Evolutionary conservation across 2,329 filamentous ascomycete species (phyloP).

Genomic region (Paracamarosporium sp.): DNA sequence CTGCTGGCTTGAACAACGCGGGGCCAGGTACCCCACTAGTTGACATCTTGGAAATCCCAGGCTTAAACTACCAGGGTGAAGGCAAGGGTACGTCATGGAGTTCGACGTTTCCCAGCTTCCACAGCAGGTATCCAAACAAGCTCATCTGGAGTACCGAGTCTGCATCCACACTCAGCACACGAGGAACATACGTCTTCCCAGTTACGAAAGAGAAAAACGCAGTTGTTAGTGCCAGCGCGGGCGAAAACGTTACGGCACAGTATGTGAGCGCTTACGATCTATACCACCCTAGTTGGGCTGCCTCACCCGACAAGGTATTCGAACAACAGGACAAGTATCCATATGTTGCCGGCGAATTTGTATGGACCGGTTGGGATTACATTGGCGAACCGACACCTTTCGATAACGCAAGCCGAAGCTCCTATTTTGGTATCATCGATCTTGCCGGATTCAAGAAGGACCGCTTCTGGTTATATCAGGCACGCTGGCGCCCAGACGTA

Average conservation of each 20-base stretch:
- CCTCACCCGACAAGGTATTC: conserved; percentile 63
- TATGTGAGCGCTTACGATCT: conserved; percentile 61
- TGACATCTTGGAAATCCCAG: conserved; percentile 55
- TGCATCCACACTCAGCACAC: conserved; percentile 55
- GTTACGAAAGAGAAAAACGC: conserved; percentile 51
- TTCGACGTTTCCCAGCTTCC: conserved; percentile 44
- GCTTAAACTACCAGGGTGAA: conserved; percentile 64
- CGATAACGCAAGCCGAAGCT: conserved; percentile 53
- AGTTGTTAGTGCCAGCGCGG: conserved; percentile 39
- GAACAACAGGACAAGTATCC: conserved; percentile 54
- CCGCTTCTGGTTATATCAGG: conserved; percentile 62
- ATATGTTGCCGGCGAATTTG: conserved; percentile 62
- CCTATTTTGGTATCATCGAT: conserved; percentile 65
- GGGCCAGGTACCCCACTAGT: conserved; percentile 49
- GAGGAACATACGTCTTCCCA: conserved; percentile 62
- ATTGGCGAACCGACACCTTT: conserved; percentile 61
- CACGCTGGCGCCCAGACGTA: conserved; percentile 59
- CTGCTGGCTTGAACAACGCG: conserved; percentile 57
- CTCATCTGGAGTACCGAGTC: conserved; percentile 45
- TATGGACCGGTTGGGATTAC: conserved; percentile 61
- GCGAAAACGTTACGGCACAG: conserved; percentile 42
- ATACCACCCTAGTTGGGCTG: conserved; percentile 56
- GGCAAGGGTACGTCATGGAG: conserved; percentile 40
- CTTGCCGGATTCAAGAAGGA: conserved; percentile 65
- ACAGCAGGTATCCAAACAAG: conserved; percentile 51